phyloP scores from a whole-genome alignment of 2,329 filamentous ascomycete genomes.

The Geosmithia putterillii region DNA sequence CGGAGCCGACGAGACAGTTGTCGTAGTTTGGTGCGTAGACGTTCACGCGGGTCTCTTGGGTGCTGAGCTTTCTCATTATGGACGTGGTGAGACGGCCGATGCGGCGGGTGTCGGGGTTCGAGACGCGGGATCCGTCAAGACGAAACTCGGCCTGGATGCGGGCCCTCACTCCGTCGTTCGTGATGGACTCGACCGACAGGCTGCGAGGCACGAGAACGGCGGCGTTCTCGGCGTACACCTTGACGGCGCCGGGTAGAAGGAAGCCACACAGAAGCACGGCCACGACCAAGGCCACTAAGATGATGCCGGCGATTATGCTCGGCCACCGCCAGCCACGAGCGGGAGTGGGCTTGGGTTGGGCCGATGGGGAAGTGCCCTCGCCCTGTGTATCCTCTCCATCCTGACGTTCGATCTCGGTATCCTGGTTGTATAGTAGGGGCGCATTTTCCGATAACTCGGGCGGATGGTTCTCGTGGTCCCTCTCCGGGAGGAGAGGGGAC shows the following conservation, averaged over 20 bases:
- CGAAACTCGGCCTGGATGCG: slow-evolving; percentile 72
- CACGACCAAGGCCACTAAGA: slow-evolving; percentile 51
- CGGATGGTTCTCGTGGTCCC: slow-evolving; percentile 11
- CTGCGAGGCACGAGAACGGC: slow-evolving; percentile 72
- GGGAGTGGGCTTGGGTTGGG: slow-evolving; percentile 10
- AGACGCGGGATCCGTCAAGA: slow-evolving; percentile 67
- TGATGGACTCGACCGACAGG: slow-evolving; percentile 78
- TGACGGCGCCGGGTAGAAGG: slow-evolving; percentile 65
- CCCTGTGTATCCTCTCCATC: too few species aligned
- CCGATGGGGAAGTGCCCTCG: slow-evolving; percentile 10
- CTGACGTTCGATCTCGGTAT: slow-evolving; percentile 14
- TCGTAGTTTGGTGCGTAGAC: slow-evolving; percentile 78
- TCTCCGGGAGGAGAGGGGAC: slow-evolving; percentile 28
- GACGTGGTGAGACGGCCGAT: slow-evolving; percentile 70
- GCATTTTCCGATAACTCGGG: slow-evolving; percentile 28
- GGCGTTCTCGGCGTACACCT: slow-evolving; percentile 79
- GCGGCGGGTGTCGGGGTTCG: slow-evolving; percentile 56
- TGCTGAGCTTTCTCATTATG: slow-evolving; percentile 67
- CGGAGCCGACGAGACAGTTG: slow-evolving; percentile 65
- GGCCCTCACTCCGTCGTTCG: slow-evolving; percentile 61
- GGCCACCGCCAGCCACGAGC: slow-evolving; percentile 47
- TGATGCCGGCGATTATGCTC: slow-evolving; percentile 58
- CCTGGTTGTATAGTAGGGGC: slow-evolving; percentile 33
- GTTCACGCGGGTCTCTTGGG: slow-evolving; percentile 55
- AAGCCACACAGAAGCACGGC: slow-evolving; percentile 69